These are phyloP conservation scores for Exophiala xenobiotica DNA, from an alignment of 2,329 filamentous ascomycete genomes.

Conservation along the genomic window DNA sequence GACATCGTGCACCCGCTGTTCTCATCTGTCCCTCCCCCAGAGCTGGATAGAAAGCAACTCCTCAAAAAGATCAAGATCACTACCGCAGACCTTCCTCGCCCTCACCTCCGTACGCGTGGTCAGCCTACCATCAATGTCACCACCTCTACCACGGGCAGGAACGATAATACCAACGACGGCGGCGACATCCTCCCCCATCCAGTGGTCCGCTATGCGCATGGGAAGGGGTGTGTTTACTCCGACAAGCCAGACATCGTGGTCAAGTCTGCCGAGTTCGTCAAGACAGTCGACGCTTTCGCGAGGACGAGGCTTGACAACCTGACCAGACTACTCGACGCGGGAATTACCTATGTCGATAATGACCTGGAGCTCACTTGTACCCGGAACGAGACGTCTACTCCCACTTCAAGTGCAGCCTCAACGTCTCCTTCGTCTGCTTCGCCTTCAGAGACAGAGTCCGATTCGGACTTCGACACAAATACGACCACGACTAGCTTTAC, in stretches of 20 bases:
- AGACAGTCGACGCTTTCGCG: slow-evolving; percentile 12
- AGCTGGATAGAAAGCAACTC: not conserved
- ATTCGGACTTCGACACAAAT: not conserved
- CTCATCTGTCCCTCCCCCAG: slow-evolving; percentile 5
- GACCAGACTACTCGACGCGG: slow-evolving; percentile 4
- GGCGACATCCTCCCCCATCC: slow-evolving; percentile 1
- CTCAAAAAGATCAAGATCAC: slow-evolving; percentile 13
- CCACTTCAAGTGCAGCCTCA: too few relatives aligned
- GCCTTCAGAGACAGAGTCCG: not conserved
- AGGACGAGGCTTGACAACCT: slow-evolving; percentile 7
- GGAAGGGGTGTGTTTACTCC: slow-evolving; percentile 12
- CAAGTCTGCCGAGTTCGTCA: slow-evolving; percentile 5
- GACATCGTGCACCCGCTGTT: slow-evolving; percentile 11
- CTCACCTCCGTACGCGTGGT: not conserved
- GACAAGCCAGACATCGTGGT: slow-evolving; percentile 13
- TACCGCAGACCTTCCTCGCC: not conserved
- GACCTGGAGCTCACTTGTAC: not conserved
- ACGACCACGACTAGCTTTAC: not conserved
- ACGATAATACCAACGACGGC: not conserved
- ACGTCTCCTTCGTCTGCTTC: not conserved
- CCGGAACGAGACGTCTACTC: too few relatives aligned
- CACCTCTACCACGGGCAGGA: not conserved
- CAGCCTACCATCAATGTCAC: not conserved
- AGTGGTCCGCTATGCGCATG: slow-evolving; percentile 13
- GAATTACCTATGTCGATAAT: not conserved